Percentiles rank a stretch among this genome's conserved stretches.
Conservation (phyloP, 2,329 filamentous ascomycete genomes). For the Orbilia javanica region DNA sequence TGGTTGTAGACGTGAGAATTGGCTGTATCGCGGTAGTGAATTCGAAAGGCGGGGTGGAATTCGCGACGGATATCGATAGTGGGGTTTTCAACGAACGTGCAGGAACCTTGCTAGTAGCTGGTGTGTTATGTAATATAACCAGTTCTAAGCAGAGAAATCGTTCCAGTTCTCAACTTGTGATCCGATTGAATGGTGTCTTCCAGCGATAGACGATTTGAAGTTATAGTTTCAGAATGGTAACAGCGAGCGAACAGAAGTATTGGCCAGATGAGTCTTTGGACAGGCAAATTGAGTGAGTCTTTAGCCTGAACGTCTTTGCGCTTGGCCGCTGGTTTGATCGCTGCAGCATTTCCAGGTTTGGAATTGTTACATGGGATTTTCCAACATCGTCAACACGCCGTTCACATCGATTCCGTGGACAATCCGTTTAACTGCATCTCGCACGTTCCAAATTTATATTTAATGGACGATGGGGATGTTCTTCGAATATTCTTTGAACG, state of each 20-base stretch:
- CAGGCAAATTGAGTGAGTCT: conserved; percentile 5
- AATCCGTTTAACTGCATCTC: no score
- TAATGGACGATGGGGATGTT: no score
- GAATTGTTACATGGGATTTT: conserved; percentile 4
- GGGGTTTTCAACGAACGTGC: conserved; percentile 8
- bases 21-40: not conserved
- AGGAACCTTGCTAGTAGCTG: not conserved
- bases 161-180: not conserved
- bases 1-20: not conserved
- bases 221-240: not conserved
- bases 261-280: conserved; percentile 5
- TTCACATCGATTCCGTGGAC: not conserved
- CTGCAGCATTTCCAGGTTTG: not conserved
- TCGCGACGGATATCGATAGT: conserved; percentile 13
- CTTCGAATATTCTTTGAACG: no score
- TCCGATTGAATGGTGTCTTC: not conserved
- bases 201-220: not conserved
- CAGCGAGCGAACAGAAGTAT: not conserved
- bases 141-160: not conserved
- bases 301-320: conserved; percentile 24
- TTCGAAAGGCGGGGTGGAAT: conserved; percentile 24
- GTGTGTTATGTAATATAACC: not conserved
- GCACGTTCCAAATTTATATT: no score
- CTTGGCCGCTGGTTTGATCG: conserved; percentile 23
- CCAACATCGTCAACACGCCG: conserved; percentile 10